Percentiles rank a stretch among this genome's conserved stretches.
These are phyloP conservation scores for Candida ipomoeae DNA, from an alignment of 805 yeast genomes.

Conservation along the genomic window DNA sequence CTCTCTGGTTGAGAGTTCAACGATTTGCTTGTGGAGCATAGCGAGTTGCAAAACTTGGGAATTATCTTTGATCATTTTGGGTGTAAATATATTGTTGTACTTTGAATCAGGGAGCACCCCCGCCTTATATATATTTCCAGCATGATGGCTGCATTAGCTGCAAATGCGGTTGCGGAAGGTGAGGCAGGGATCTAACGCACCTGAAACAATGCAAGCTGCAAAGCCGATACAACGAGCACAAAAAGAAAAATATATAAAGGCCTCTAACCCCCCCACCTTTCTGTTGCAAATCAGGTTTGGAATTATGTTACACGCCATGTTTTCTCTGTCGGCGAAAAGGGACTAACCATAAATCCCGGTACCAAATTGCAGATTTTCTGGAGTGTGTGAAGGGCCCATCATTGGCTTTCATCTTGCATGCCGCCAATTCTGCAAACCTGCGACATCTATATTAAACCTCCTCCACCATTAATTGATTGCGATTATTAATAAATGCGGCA, in stretches of 20 bases:
- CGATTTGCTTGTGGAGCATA: neutral
- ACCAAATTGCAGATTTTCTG: too few species aligned
- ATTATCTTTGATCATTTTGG: slow-evolving; percentile 1
- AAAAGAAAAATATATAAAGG: neutral
- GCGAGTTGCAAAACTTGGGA: neutral
- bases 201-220: slow-evolving; percentile 1
- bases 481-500: too few species aligned
- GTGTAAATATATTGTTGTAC: too few species aligned
- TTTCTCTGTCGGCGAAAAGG: too few species aligned
- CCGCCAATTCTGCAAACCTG: too few species aligned
- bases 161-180: slow-evolving; percentile 1
- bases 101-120: neutral
- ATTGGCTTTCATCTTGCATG: too few species aligned
- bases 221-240: neutral
- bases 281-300: neutral
- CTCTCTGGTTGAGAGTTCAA: neutral
- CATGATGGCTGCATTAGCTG: neutral
- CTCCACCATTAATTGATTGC: too few species aligned
- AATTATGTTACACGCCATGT: too few species aligned
- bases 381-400: too few species aligned
- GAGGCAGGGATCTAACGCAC: neutral
- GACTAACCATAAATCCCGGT: too few species aligned
- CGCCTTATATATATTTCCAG: neutral
- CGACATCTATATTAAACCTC: too few species aligned
- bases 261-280: neutral